phyloP scores from a whole-genome alignment of 1,284 basidiomycete species.

The Leccinum subrobustum region DNA sequence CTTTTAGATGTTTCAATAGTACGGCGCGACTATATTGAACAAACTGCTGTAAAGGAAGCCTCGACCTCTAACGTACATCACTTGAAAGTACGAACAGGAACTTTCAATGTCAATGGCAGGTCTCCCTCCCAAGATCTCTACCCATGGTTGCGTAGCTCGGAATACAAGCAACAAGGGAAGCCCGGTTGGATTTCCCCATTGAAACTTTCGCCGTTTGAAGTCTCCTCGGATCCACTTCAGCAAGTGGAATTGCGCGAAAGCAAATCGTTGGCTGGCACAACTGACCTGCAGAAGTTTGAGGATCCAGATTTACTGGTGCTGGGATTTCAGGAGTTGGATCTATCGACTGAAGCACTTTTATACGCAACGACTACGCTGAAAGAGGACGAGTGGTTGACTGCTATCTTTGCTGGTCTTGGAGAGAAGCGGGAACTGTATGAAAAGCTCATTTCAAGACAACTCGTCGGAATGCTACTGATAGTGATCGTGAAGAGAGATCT shows the following conservation, averaged over 20 bases:
- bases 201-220: conserved; percentile 38
- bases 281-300: conserved; percentile 18
- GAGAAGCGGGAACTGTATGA: conserved; percentile 60
- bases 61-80: conserved; percentile 28
- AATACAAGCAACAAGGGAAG: neutral
- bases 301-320: conserved; percentile 68
- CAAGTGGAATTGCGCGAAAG: conserved; percentile 13
- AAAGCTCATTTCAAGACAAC: conserved; percentile 73
- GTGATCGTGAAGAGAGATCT: conserved; percentile 59
- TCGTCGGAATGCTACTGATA: conserved; percentile 74
- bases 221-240: conserved; percentile 12
- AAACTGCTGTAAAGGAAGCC: conserved; percentile 37
- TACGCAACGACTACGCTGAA: conserved; percentile 58
- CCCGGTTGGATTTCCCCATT: conserved; percentile 36
- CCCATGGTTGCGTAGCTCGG: conserved; percentile 43
- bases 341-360: conserved; percentile 70
- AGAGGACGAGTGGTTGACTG: conserved; percentile 68
- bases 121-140: conserved; percentile 66
- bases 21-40: conserved; percentile 61
- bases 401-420: conserved; percentile 66
- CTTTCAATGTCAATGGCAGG: conserved; percentile 80
- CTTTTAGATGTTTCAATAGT: conserved; percentile 53
- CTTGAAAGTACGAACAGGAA: conserved; percentile 57
- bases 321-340: conserved; percentile 76
- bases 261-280: conserved; percentile 19